phyloP scores from a whole-genome alignment of 139 green algal genomes.

The Chlorella sp. region DNA sequence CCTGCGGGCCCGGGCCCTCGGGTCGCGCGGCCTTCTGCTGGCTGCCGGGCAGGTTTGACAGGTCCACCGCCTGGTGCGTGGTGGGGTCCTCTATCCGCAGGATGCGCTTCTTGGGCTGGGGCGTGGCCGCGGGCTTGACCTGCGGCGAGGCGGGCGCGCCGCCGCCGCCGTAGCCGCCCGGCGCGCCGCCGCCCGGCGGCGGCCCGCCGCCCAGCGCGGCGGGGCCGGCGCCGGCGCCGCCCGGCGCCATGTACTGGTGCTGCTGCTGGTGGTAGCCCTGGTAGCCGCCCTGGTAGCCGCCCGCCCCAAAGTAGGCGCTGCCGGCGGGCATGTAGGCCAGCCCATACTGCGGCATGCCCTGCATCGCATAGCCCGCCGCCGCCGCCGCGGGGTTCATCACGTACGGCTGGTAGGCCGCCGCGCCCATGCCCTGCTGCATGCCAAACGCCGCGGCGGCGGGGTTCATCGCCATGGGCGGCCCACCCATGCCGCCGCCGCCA shows the following conservation, averaged over 20 bases:
- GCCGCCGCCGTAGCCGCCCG: background rate
- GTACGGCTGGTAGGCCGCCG: background rate
- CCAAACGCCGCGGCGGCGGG: constrained; percentile 8
- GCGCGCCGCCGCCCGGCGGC: background rate
- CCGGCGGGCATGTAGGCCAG: too few species aligned
- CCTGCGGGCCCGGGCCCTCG: background rate
- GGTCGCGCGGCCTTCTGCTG: too few species aligned
- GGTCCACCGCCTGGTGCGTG: constrained; percentile 33
- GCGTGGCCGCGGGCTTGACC: background rate
- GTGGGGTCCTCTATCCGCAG: constrained; percentile 35
- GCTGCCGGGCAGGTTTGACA: constrained; percentile 13
- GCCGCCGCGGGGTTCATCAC: constrained; percentile 5
- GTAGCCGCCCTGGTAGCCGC: constrained; percentile 11
- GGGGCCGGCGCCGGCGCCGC: background rate
- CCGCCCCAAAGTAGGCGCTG: too few species aligned
- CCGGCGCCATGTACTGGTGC: background rate
- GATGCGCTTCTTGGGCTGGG: constrained; percentile 32
- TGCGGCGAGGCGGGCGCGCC: background rate
- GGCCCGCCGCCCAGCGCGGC: background rate
- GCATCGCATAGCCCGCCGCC: background rate
- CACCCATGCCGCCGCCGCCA: background rate
- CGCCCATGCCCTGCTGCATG: background rate
- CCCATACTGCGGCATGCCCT: too few species aligned
- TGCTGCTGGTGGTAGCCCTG: background rate
- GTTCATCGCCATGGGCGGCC: constrained; percentile 6